Conservation (phyloP, 2,329 filamentous ascomycete genomes). For the Xylogone sp. region DNA sequence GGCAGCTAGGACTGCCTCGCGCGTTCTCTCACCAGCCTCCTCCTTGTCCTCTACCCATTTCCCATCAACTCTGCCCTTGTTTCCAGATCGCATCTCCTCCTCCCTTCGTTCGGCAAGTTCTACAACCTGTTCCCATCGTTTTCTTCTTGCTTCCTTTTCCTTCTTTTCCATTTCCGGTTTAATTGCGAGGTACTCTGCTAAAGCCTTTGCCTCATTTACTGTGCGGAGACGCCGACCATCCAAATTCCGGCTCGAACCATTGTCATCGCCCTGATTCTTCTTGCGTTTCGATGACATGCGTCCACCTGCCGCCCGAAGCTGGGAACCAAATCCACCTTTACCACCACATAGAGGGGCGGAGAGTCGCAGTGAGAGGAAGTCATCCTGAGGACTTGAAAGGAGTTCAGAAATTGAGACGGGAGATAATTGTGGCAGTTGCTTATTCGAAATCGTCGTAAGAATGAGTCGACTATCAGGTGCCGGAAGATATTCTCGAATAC, state of each 20-base stretch:
- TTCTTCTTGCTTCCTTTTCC: constrained; percentile 81
- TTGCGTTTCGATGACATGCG: constrained; percentile 94
- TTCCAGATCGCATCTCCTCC: constrained; percentile 74
- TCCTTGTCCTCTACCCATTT: constrained; percentile 96
- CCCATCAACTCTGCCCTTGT: constrained; percentile 70
- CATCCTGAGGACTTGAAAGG: constrained; percentile 52
- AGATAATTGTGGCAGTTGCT: constrained; percentile 56
- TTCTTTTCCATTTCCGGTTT: constrained; percentile 97
- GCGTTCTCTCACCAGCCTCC: constrained; percentile 78
- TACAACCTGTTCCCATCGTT: constrained; percentile 85
- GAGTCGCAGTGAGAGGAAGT: constrained; percentile 79
- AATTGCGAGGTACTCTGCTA: constrained; percentile 91
- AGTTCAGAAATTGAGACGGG: constrained; percentile 56
- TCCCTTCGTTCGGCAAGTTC: constrained; percentile 79
- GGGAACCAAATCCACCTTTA: constrained; percentile 96
- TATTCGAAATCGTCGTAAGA: constrained; percentile 79
- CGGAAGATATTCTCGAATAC: constrained; percentile 59
- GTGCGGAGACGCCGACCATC: constrained; percentile 88
- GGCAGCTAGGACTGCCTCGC: constrained; percentile 68
- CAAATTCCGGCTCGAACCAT: constrained; percentile 87
- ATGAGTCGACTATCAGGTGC: constrained; percentile 58
- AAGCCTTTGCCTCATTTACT: constrained; percentile 89
- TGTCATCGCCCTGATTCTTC: constrained; percentile 76
- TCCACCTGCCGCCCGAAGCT: constrained; percentile 91
- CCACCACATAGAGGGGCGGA: constrained; percentile 79